These are phyloP conservation scores for Dothideomycetes sp. DNA, from an alignment of 2,329 filamentous ascomycete species.

Conservation along the genomic window DNA sequence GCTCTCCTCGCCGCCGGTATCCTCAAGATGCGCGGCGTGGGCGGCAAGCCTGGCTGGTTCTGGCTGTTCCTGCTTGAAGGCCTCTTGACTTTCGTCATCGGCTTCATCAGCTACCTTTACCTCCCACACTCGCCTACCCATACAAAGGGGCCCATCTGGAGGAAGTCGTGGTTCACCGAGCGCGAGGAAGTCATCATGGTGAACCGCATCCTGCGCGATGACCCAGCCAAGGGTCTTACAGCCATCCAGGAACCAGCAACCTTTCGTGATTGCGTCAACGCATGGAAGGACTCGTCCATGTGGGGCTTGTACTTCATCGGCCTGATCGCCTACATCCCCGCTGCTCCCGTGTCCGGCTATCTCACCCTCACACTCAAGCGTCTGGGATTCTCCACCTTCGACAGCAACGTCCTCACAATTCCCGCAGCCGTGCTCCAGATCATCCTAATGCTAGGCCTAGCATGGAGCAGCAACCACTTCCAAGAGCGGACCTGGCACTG, in stretches of 20 bases:
- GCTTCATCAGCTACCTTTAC: conserved; percentile 16
- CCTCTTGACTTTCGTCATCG: conserved; percentile 9
- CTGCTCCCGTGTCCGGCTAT: conserved; percentile 39
- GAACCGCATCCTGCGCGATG: conserved; percentile 13
- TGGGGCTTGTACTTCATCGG: conserved; percentile 37
- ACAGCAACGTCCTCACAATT: conserved; percentile 12
- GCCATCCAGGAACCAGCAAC: conserved; percentile 7
- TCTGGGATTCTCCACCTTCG: conserved; percentile 37
- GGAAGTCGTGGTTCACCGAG: conserved; percentile 17
- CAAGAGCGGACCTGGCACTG: conserved; percentile 45
- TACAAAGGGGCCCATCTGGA: conserved; percentile 16
- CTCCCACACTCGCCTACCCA: conserved; percentile 19
- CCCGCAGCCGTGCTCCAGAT: conserved; percentile 24
- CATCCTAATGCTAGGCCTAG: conserved; percentile 42
- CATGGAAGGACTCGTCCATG: conserved; percentile 5
- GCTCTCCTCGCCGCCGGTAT: conserved; percentile 10
- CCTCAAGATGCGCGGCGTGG: conserved; percentile 10
- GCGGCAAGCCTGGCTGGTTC: conserved; percentile 10
- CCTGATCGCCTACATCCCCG: conserved; percentile 43
- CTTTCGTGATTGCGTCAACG: conserved; percentile 7
- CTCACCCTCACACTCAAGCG: conserved; percentile 47
- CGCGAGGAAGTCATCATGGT: conserved; percentile 21
- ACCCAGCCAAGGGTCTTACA: conserved; percentile 11
- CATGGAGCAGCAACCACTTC: conserved; percentile 44
- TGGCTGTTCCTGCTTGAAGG: conserved; percentile 13